These are phyloP conservation scores for Mortierella claussenii DNA, from an alignment of 192 early-diverging fungal genomes.

Conservation along the genomic window DNA sequence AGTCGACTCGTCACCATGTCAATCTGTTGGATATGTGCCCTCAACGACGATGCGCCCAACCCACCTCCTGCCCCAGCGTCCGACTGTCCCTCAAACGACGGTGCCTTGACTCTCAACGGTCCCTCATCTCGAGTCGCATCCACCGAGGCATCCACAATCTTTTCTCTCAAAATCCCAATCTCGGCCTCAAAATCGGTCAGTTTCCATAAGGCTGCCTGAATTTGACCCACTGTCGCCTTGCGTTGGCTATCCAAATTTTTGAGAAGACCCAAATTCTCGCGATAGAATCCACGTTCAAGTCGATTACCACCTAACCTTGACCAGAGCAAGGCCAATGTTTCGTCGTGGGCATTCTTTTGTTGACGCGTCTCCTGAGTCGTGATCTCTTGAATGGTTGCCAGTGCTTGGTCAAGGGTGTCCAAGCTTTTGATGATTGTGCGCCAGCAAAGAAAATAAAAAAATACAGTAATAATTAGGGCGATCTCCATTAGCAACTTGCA, in stretches of 20 bases:
- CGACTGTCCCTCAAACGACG: not conserved
- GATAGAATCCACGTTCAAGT: conserved; percentile 31
- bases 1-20: conserved; percentile 36
- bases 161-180: conserved; percentile 59
- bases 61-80: not conserved
- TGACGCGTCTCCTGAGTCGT: conserved; percentile 50
- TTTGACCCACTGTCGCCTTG: conserved; percentile 45
- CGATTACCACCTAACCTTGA: conserved; percentile 43
- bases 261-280: conserved; percentile 56
- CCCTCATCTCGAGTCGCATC: not conserved
- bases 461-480: not conserved
- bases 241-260: conserved; percentile 54
- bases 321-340: conserved; percentile 50
- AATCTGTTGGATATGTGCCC: conserved; percentile 39
- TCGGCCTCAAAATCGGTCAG: conserved; percentile 64
- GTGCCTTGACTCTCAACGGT: not conserved
- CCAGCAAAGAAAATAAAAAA: conserved; percentile 11
- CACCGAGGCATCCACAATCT: conserved; percentile 46
- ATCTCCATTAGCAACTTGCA: too few relatives aligned
- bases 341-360: conserved; percentile 38
- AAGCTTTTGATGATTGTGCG: too few relatives aligned
- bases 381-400: conserved; percentile 58
- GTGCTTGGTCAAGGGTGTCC: conserved; percentile 49
- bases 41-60: not conserved
- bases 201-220: conserved; percentile 55